phyloP scores from a whole-genome alignment of 108 stramenopile genomes.

The Nitzschia putrida region DNA sequence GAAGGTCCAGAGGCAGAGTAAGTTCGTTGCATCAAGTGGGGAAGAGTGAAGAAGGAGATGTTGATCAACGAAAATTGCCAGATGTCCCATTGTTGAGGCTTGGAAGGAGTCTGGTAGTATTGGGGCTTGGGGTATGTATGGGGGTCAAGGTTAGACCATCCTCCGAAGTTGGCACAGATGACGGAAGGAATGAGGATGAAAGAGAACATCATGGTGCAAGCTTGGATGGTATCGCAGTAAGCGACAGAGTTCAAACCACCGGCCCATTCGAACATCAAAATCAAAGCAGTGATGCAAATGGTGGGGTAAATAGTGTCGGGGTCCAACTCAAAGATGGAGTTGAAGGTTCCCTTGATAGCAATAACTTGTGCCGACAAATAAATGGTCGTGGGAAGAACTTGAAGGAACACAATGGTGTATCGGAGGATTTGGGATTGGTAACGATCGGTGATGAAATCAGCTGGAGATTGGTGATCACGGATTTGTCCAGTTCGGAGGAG shows the following conservation, averaged over 20 bases:
- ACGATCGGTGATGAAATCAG: slow-evolving; percentile 46
- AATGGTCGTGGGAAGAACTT: slow-evolving; percentile 29
- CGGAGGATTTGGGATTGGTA: slow-evolving; percentile 31
- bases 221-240: slow-evolving; percentile 31
- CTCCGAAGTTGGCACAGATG: slow-evolving; percentile 24
- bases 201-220: slow-evolving; percentile 26
- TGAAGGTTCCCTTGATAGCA: slow-evolving; percentile 35
- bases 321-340: slow-evolving; percentile 32
- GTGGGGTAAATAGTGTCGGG: slow-evolving; percentile 22
- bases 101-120: slow-evolving; percentile 38
- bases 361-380: slow-evolving; percentile 37
- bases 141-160: slow-evolving; percentile 35
- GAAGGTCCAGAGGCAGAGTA: slow-evolving; percentile 36
- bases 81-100: slow-evolving; percentile 27
- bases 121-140: slow-evolving; percentile 28
- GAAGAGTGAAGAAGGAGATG: slow-evolving; percentile 43
- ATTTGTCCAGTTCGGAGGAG: slow-evolving; percentile 17
- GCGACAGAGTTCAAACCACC: slow-evolving; percentile 37
- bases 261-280: slow-evolving; percentile 40
- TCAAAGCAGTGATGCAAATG: slow-evolving; percentile 28
- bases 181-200: slow-evolving; percentile 29
- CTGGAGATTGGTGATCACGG: slow-evolving; percentile 34
- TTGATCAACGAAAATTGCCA: slow-evolving; percentile 43
- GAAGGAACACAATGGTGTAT: slow-evolving; percentile 30
- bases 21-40: slow-evolving; percentile 39